Evolutionary conservation across 345 rosid genomes (phyloP), one percentile per base, ranked within the genome.

Genomic region (Lenwebbia sp.): DNA sequence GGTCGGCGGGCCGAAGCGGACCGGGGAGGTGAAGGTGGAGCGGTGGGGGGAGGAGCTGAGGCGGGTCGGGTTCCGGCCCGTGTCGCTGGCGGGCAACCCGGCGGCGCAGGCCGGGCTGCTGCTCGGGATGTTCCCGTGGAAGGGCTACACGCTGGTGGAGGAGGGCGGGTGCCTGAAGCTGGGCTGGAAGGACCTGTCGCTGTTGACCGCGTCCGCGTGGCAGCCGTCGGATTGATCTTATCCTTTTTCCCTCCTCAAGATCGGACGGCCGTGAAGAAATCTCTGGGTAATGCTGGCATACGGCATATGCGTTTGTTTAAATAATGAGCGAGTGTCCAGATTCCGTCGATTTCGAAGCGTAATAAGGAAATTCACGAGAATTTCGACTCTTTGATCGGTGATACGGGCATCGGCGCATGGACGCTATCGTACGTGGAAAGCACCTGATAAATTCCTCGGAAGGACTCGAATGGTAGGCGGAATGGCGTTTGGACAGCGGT

Each of bases 131-230:
- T 92, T 95, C 84, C 98, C 99, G 12, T 94, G 99, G 98, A 95
- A 94, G 88, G 99, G 99, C 5, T 97, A 97, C 28, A 95, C 98
- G 6, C 86, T 97, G 85, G 96, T 94, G 28, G 95, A 97, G 91
- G 96, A 97, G 52, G 89, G 89, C 57, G 98, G 98, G 75, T 90
- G 93, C 89, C 88, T 97, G 88, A 96, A 95, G 44, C 90, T 97
- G 54, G 99, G 99, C 8, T 97, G 99, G 99, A 97, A 97, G 92
- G 98, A 97, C 87, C 90, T 97, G 88, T 94, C 98, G 3, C 85
- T 97, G 92, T 85, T 97, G 92, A 96, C 97, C 14, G 99, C 99
- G 56, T 95, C 98, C 0, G 99, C 98, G 1, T 97, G 99, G 99
- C 92, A 90, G 85, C 96, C 97, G 85, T 93, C 92, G 37, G 93